These are phyloP conservation scores for Rhizopus delemar DNA, from an alignment of 371 early-diverging fungal genomes.

Conservation along the genomic window DNA sequence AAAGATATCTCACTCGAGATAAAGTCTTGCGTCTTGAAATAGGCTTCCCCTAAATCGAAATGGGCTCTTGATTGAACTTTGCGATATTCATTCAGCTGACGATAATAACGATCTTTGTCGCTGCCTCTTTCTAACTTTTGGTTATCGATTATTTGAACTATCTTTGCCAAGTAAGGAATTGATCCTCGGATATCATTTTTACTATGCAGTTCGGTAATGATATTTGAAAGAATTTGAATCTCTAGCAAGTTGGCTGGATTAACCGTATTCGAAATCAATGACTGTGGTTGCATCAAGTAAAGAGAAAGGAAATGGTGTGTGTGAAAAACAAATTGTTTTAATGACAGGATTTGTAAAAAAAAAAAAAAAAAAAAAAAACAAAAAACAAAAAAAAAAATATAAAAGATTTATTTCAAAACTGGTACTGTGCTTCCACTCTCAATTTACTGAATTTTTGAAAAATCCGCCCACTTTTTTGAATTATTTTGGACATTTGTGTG, in stretches of 20 bases:
- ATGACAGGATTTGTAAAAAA: no score
- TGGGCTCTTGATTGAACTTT: slow-evolving; percentile 40
- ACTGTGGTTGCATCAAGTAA: slow-evolving; percentile 11
- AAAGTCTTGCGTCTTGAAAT: slow-evolving; percentile 29
- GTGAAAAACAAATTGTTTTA: no score
- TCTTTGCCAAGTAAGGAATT: slow-evolving; percentile 49
- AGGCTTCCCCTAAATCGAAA: slow-evolving; percentile 38
- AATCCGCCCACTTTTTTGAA: no score
- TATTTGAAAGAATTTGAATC: slow-evolving; percentile 31
- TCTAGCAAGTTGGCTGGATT: slow-evolving; percentile 36
- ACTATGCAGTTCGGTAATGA: slow-evolving; percentile 22
- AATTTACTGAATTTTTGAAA: no score
- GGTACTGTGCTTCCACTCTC: no score
- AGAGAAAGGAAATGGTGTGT: background rate
- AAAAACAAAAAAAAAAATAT: background rate
- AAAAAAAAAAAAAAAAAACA: no score
- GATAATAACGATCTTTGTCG: slow-evolving; percentile 12
- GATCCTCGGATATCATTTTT: slow-evolving; percentile 29
- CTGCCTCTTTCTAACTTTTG: slow-evolving; percentile 18
- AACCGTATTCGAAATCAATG: slow-evolving; percentile 17
- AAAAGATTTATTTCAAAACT: slow-evolving; percentile 3
- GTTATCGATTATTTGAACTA: slow-evolving; percentile 45
- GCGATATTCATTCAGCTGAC: slow-evolving; percentile 16
- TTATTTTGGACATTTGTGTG: no score
- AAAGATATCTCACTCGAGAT: slow-evolving; percentile 32